These are phyloP conservation scores for Dryas integrifolia DNA, from an alignment of 331 rosid genomes.

Conservation along the genomic window DNA sequence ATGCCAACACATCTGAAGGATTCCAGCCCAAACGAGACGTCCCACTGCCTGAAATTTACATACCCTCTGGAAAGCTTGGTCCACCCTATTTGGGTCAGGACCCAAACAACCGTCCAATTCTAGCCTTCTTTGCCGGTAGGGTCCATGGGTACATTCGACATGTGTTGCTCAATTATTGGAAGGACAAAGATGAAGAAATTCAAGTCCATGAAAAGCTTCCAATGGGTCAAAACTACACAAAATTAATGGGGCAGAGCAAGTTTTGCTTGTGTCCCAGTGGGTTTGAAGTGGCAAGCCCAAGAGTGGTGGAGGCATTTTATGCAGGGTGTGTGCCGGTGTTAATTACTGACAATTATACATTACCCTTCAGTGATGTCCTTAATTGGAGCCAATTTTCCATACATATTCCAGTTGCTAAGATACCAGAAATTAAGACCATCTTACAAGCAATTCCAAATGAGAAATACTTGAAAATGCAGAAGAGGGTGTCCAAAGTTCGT, in stretches of 20 bases:
- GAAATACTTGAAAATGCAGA: conserved; percentile 30
- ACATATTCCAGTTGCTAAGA: conserved; percentile 19
- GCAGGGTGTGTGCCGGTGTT: conserved; percentile 44
- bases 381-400: conserved; percentile 38
- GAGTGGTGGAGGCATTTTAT: conserved; percentile 35
- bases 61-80: conserved; percentile 11
- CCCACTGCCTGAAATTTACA: conserved; percentile 18
- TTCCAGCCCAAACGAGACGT: conserved; percentile 24
- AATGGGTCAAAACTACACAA: conserved; percentile 27
- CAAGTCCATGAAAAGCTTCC: conserved; percentile 39
- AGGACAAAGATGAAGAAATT: conserved; percentile 37
- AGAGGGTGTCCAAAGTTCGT: conserved; percentile 20
- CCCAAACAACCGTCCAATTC: conserved; percentile 29
- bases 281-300: conserved; percentile 40
- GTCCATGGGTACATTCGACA: conserved; percentile 32
- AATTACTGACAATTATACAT: conserved; percentile 34
- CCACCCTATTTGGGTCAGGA: conserved; percentile 19
- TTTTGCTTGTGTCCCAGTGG: conserved; percentile 49
- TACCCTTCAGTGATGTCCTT: conserved; percentile 41
- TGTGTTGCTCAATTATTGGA: conserved; percentile 36
- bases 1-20: conserved; percentile 29
- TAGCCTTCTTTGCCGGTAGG: conserved; percentile 48
- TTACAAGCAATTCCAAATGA: conserved; percentile 26
- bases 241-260: conserved; percentile 33
- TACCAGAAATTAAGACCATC: conserved; percentile 37